These are phyloP conservation scores for Aspergillus ustus DNA, from an alignment of 2,329 filamentous ascomycete genomes.

Conservation along the genomic window DNA sequence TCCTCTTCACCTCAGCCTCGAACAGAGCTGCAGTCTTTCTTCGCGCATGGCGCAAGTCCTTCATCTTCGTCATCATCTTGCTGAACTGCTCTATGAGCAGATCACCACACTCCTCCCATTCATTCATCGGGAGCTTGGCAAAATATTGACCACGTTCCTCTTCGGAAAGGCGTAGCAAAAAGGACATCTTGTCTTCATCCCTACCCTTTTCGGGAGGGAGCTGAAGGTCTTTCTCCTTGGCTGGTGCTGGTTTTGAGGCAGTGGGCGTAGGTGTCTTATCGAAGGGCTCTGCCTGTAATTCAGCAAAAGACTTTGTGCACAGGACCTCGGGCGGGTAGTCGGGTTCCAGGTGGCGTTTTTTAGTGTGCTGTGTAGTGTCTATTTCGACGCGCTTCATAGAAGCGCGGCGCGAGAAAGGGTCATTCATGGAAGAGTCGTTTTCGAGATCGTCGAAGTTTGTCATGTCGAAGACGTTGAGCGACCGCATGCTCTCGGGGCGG, in stretches of 20 bases:
- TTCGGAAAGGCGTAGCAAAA: conserved; percentile 41
- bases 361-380: conserved; percentile 31
- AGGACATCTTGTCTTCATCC: conserved; percentile 39
- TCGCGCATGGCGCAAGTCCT: conserved; percentile 57
- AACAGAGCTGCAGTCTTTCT: conserved; percentile 58
- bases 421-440: conserved; percentile 35
- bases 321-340: conserved; percentile 56
- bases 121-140: conserved; percentile 53
- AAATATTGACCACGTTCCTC: conserved; percentile 56
- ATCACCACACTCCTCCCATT: conserved; percentile 67
- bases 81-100: conserved; percentile 63
- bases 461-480: conserved; percentile 36
- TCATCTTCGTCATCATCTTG: conserved; percentile 56
- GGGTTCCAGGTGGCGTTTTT: conserved; percentile 41
- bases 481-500: conserved; percentile 31
- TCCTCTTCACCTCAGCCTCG: conserved; percentile 59
- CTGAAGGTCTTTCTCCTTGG: conserved; percentile 21
- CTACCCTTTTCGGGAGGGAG: conserved; percentile 26
- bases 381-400: conserved; percentile 32
- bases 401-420: conserved; percentile 36
- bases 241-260: conserved; percentile 26
- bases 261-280: conserved; percentile 45
- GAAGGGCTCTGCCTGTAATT: conserved; percentile 57
- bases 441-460: conserved; percentile 39
- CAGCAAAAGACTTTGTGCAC: conserved; percentile 50